These are phyloP conservation scores for Trametes coccinea DNA, from an alignment of 768 basidiomycete species.

Conservation along the genomic window DNA sequence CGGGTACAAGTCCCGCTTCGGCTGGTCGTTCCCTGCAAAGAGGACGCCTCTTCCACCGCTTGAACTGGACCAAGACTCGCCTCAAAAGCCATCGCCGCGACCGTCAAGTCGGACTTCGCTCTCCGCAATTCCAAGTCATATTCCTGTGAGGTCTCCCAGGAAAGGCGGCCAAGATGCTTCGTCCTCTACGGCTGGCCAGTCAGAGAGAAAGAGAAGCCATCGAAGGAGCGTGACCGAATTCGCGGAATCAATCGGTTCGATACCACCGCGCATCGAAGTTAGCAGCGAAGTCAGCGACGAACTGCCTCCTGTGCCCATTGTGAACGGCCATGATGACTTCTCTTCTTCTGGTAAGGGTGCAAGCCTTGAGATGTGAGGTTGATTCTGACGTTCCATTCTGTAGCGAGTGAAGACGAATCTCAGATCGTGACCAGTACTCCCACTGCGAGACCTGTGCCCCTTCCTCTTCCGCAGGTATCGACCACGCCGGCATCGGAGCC, in stretches of 20 bases:
- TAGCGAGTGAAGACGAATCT: conserved; percentile 44
- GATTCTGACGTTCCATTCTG: background rate
- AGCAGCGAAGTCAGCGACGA: conserved; percentile 14
- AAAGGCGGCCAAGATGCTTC: conserved; percentile 30
- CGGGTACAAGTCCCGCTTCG: conserved; percentile 34
- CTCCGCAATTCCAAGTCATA: conserved; percentile 37
- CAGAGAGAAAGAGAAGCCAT: conserved; percentile 30
- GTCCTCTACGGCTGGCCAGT: conserved; percentile 5
- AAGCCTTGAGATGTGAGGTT: background rate
- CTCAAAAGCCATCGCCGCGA: conserved; percentile 23
- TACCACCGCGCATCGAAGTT: conserved; percentile 27
- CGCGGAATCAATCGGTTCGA: conserved; percentile 27
- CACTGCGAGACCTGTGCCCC: conserved; percentile 21
- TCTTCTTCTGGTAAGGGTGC: conserved; percentile 18
- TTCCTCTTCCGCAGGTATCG: conserved; percentile 20
- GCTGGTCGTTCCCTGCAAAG: conserved; percentile 42
- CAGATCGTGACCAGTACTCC: conserved; percentile 25
- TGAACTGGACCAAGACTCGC: conserved; percentile 37
- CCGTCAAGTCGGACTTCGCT: conserved; percentile 32
- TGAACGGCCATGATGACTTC: conserved; percentile 11
- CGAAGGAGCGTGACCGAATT: conserved; percentile 32
- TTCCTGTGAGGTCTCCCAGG: conserved; percentile 45
- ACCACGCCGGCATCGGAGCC: conserved; percentile 4
- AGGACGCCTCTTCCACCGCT: conserved; percentile 40
- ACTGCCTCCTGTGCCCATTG: conserved; percentile 20